phyloP scores from a whole-genome alignment of 139 green algal species.

The Zygnema circumcarinatum region DNA sequence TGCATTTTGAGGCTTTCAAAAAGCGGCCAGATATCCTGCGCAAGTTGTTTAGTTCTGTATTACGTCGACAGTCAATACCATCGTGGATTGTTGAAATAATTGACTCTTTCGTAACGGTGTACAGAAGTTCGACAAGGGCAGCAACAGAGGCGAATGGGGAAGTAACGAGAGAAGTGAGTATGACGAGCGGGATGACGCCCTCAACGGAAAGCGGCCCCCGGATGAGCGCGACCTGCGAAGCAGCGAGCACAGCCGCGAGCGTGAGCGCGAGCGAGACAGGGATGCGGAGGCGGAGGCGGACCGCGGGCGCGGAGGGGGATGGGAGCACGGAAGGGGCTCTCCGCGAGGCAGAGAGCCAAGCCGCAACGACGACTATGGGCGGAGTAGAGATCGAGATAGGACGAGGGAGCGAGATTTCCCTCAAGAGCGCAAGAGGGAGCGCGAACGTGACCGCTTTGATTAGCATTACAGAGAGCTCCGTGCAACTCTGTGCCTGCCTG shows the following conservation, averaged over 20 bases:
- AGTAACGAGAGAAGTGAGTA: background rate
- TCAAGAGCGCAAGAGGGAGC: background rate
- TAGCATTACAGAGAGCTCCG: background rate
- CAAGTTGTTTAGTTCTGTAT: too few relatives aligned
- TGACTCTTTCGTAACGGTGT: background rate
- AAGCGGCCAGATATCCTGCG: too few relatives aligned
- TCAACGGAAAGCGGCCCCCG: slow-evolving; percentile 2
- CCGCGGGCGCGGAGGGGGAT: slow-evolving; percentile 8
- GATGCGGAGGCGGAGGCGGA: slow-evolving; percentile 32
- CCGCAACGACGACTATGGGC: slow-evolving; percentile 24
- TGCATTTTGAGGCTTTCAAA: too few relatives aligned
- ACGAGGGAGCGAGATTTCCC: slow-evolving; percentile 2
- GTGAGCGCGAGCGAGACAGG: slow-evolving; percentile 28
- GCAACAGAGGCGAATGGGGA: background rate
- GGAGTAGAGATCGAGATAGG: slow-evolving; percentile 42
- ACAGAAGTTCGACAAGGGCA: background rate
- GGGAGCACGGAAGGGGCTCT: slow-evolving; percentile 16
- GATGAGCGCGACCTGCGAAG: background rate
- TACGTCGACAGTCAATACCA: too few relatives aligned
- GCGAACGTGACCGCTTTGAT: slow-evolving; percentile 6
- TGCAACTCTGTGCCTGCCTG: too few relatives aligned
- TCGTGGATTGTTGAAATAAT: background rate
- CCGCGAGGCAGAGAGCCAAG: background rate
- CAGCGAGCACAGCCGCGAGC: background rate
- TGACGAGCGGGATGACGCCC: background rate